Base-by-base conservation (phyloP, 2,329 filamentous ascomycete genomes). In the Hymenoscyphus albidus region DNA sequence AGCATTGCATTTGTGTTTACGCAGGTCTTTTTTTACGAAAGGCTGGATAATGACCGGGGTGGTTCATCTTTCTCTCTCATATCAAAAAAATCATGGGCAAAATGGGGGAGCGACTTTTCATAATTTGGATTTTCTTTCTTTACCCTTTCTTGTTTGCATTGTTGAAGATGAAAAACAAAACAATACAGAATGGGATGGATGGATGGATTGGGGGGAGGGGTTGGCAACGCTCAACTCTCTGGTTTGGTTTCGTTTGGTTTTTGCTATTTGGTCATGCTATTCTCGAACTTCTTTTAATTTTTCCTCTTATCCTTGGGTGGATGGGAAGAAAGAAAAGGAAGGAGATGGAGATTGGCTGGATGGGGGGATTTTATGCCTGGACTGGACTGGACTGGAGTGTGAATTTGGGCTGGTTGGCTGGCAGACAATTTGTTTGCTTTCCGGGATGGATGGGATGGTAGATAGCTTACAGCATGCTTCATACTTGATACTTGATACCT, bases 1-100 rank as follows among this genome's bases (percentile, higher is more conserved):
- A 56, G 60, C 61, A 64, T 66, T 66, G 61, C 62, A 66, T 63
- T 38, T 62, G 54, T 32, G 32, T 31, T 59, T 55, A 35, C 63
- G 48, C 58, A 35, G 51, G 44, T 44, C 35, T 35, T 35, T 35
- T 35, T 35, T 35, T 35, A 10, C 35, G 35, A 35, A 51, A 62
- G 61, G 64, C 62, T 64, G 65, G 64, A 62, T 63, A 66, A 57
- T 54, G 56, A 58, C 58, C 22, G 22, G 32, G 56, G 32, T n/a
- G 18, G 44, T 22, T 48, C 58, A 35, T 35, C 35, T 35, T 35
- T 35, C 35, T 35, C 35, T 35, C 35, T 35, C 35, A 55, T 18
- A 39, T 7, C 12, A 54, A 51, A 27, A 51, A 54, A 27, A 18
- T 48, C 48, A 57, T 62, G 60, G 60, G 48, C 2, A 59, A 6